These are phyloP conservation scores for Melanopsichium pennsylvanicum DNA, from an alignment of 1,284 basidiomycete species.

Conservation along the genomic window DNA sequence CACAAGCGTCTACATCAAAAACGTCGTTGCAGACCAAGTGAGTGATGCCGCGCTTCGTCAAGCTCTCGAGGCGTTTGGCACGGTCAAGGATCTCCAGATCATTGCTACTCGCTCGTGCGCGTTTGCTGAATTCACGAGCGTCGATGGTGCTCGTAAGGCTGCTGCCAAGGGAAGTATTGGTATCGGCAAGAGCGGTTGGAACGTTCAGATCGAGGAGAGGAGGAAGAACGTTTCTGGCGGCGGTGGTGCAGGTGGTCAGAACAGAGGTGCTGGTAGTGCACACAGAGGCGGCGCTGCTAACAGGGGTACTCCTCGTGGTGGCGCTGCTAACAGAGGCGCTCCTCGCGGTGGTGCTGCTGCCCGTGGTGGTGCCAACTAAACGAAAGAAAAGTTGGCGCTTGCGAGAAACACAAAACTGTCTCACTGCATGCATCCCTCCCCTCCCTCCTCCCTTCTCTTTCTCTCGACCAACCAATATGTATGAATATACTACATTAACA, in stretches of 20 bases:
- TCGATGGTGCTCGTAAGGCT: constrained; percentile 84
- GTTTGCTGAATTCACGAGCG: constrained; percentile 84
- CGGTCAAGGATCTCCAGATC: constrained; percentile 86
- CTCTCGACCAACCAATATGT: too few relatives aligned
- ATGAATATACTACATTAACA: too few relatives aligned
- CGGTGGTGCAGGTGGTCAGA: constrained; percentile 61
- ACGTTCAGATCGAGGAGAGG: constrained; percentile 83
- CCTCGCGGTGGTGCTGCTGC: constrained; percentile 15
- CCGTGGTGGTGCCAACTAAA: constrained; percentile 15
- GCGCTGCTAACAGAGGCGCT: constrained; percentile 6
- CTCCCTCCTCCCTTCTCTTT: too few relatives aligned
- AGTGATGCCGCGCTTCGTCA: constrained; percentile 72
- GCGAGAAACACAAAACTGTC: too few relatives aligned
- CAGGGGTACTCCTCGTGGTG: constrained; percentile 9
- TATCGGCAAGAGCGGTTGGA: constrained; percentile 72
- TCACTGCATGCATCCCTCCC: too few relatives aligned
- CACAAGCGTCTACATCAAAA: constrained; percentile 64
- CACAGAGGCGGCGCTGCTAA: constrained; percentile 3
- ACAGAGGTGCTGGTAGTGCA: background rate
- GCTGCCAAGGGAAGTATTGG: constrained; percentile 87
- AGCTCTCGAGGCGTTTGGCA: constrained; percentile 78
- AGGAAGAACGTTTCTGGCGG: constrained; percentile 77
- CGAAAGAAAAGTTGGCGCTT: background rate
- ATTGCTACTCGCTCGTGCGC: constrained; percentile 88
- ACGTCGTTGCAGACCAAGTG: constrained; percentile 80